Base-by-base conservation (phyloP, 208 protist species). In the Trypanosoma melophagium region DNA sequence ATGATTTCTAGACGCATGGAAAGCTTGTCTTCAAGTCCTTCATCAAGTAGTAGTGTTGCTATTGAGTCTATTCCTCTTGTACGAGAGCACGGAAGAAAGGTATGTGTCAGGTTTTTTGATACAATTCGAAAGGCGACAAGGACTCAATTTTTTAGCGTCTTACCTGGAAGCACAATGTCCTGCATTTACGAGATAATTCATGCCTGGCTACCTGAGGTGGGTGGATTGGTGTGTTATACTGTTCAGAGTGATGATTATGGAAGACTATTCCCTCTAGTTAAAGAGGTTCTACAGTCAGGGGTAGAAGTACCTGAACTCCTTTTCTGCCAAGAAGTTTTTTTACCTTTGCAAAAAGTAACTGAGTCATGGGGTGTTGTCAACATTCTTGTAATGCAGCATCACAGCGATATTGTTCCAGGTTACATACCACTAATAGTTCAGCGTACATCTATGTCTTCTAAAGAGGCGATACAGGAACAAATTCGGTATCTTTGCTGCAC, bases 361-460 rank as follows among this genome's bases (percentile, higher is more conserved):
- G 19, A 45, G 13, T 16, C 10, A 49, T 60, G 77, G 69, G 21
- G 80, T 24, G 60, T 77, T 38, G 66, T 84, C 1, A 81, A 86
- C 57, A 41, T 83, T 58, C 47, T 87, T 69, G 49, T 79, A 9
- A 47, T 82, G 69, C 51, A 44, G n/a, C 51, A 10, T 10, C 55
- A 77, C 53, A 75, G 70, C 12, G 65, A 41, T 25, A 19, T 86
- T 31, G 40, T 54, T 44, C 21, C 70, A 28, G 84, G 72, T 0
- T 80, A 85, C 19, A 7, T 85, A 17, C 84, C 80, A 8, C 65
- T 78, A 50, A 42, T 90, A 35, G 71, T 83, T 17, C 58, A 63
- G 7, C 40, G 77, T 7, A 14, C 59, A 3, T 61, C 24, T 8
- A 44, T 42, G 13, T 35, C 45, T 1, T 68, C 67, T 17, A 67